A percentile compares a stretch with the other conserved stretches of the same genome.
Conservation (phyloP, 169 alveolate species). For the Cryptosporidium xiaoi region DNA sequence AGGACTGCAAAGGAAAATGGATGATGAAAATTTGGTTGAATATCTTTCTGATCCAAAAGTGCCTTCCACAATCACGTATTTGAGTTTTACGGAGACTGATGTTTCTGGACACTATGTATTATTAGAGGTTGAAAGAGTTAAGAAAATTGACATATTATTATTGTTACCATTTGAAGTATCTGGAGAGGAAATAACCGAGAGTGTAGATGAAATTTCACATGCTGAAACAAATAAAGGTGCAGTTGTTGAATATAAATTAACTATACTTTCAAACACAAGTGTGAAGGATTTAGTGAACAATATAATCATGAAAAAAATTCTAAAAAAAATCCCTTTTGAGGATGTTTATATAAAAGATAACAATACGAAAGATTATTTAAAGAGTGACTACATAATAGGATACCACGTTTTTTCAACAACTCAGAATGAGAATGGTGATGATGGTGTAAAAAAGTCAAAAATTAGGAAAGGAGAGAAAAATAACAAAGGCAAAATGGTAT, state of each 20-base stretch:
- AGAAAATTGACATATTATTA: slow-evolving; percentile 29
- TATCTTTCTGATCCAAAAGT: slow-evolving; percentile 32
- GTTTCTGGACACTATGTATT: background rate
- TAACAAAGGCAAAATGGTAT: slow-evolving; percentile 5
- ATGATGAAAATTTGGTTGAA: slow-evolving; percentile 12
- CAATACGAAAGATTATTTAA: background rate
- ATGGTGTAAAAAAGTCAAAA: background rate
- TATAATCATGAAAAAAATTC: background rate
- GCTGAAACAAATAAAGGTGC: background rate
- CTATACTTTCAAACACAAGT: slow-evolving; percentile 30
- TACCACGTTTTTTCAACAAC: background rate
- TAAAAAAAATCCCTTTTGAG: background rate
- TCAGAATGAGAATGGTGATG: too few species aligned
- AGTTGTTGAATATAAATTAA: slow-evolving; percentile 22
- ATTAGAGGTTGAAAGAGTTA: slow-evolving; percentile 17
- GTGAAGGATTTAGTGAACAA: slow-evolving; percentile 16
- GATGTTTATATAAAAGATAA: slow-evolving; percentile 13
- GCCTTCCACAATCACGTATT: slow-evolving; percentile 55
- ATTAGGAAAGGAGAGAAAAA: background rate
- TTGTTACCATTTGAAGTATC: slow-evolving; percentile 4
- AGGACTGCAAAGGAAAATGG: slow-evolving; percentile 39
- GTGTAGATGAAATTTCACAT: background rate
- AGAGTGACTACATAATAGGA: slow-evolving; percentile 14
- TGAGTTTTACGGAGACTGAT: slow-evolving; percentile 9
- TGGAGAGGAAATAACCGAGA: slow-evolving; percentile 32